A percentile compares a stretch with the other conserved stretches of the same genome.
Conservation (phyloP, 1,284 basidiomycete species). For the Cryptococcus jaspeensis region DNA sequence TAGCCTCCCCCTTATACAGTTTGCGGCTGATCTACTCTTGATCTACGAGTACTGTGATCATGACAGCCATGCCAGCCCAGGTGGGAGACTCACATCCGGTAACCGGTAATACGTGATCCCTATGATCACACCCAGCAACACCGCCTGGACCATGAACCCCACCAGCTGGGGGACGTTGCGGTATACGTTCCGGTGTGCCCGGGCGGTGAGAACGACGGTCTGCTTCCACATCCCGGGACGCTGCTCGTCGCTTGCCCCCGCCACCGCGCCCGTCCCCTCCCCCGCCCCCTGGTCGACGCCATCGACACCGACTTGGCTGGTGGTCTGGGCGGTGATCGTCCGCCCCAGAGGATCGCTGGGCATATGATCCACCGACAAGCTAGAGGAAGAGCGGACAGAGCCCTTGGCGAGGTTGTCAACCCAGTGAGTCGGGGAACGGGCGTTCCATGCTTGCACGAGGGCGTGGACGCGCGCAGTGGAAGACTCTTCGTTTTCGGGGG, state of each 20-base stretch:
- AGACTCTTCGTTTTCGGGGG: constrained; percentile 49
- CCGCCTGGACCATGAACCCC: constrained; percentile 46
- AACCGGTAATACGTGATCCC: constrained; percentile 32
- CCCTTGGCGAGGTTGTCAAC: constrained; percentile 10
- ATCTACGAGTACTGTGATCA: no score
- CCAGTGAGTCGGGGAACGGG: constrained; percentile 16
- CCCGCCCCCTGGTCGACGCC: neutral
- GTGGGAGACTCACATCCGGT: constrained; percentile 24
- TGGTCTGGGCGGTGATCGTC: no score
- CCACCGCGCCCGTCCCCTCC: no score
- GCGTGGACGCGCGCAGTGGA: constrained; percentile 33
- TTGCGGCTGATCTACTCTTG: no score
- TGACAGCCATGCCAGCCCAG: constrained; percentile 6
- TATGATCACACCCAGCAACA: constrained; percentile 41
- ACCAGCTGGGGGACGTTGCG: constrained; percentile 44
- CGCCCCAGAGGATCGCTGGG: neutral
- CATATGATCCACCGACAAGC: neutral
- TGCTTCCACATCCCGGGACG: constrained; percentile 43
- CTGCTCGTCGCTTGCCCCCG: constrained; percentile 17
- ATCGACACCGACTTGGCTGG: neutral
- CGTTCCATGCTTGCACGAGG: constrained; percentile 41
- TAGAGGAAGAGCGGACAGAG: constrained; percentile 6
- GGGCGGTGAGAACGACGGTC: constrained; percentile 41
- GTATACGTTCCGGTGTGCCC: constrained; percentile 48
- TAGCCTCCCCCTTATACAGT: neutral